Conservation (phyloP, 2,329 filamentous ascomycete species). For the Ophiocordyceps camponoti-rufipedis region DNA sequence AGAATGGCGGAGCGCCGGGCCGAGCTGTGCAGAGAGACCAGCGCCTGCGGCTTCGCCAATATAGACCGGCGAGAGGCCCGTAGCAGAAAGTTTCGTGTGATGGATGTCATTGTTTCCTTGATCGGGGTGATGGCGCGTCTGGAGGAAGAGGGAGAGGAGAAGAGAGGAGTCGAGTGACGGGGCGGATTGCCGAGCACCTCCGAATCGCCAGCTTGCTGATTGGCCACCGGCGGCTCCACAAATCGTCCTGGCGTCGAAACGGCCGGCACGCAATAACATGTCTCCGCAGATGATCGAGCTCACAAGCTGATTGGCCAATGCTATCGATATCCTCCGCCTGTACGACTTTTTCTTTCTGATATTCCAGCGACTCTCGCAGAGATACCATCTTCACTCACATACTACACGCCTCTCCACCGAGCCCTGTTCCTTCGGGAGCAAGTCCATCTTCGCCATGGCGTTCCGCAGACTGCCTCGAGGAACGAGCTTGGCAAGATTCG, state of each 20-base stretch:
- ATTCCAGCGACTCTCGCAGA: neutral
- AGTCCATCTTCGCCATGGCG: neutral
- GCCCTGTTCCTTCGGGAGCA: neutral
- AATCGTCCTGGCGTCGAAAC: constrained; percentile 9
- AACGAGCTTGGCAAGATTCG: neutral
- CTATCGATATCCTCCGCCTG: neutral
- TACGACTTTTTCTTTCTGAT: neutral
- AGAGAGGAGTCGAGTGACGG: neutral
- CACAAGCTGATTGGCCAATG: constrained; percentile 11
- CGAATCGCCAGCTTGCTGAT: constrained; percentile 25
- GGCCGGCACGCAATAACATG: constrained; percentile 11
- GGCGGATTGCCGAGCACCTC: constrained; percentile 30
- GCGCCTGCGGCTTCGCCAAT: constrained; percentile 15
- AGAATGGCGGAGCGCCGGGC: constrained; percentile 61
- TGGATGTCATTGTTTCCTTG: constrained; percentile 29
- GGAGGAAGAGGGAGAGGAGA: neutral
- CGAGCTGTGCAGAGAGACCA: constrained; percentile 68
- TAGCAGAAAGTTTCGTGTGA: constrained; percentile 35
- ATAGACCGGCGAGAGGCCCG: constrained; percentile 19
- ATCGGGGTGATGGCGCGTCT: neutral
- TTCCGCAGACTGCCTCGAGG: neutral
- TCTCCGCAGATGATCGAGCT: constrained; percentile 4
- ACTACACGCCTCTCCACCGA: neutral
- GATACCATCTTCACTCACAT: neutral
- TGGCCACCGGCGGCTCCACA: constrained; percentile 16